These are phyloP conservation scores for Lentinula sp. DNA, from an alignment of 768 basidiomycete genomes.

Conservation along the genomic window DNA sequence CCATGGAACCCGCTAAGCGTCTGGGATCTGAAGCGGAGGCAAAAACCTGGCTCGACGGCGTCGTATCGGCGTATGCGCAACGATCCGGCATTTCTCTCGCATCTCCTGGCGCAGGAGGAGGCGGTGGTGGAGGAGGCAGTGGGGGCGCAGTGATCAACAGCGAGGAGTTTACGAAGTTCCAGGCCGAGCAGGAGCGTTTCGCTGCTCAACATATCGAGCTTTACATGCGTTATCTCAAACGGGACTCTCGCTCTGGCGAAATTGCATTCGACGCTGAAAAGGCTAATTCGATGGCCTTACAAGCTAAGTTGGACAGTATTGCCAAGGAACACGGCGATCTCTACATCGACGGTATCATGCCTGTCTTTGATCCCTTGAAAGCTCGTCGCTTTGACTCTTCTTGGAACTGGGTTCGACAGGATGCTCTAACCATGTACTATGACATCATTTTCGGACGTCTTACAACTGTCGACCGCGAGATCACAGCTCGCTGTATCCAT, in stretches of 20 bases:
- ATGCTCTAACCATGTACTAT: slow-evolving; percentile 94
- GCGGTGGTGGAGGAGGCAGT: slow-evolving; percentile 49
- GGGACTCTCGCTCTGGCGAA: slow-evolving; percentile 90
- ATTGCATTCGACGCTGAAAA: slow-evolving; percentile 86
- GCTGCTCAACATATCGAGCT: slow-evolving; percentile 92
- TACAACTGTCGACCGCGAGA: slow-evolving; percentile 91
- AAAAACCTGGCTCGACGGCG: slow-evolving; percentile 86
- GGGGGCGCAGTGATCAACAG: slow-evolving; percentile 94
- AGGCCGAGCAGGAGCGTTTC: slow-evolving; percentile 87
- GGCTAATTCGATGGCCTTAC: slow-evolving; percentile 62
- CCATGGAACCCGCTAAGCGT: slow-evolving; percentile 92
- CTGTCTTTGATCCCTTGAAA: slow-evolving; percentile 90
- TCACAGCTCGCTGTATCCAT: slow-evolving; percentile 94
- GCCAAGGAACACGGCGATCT: slow-evolving; percentile 87
- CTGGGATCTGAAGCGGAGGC: slow-evolving; percentile 87
- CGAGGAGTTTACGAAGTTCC: slow-evolving; percentile 97
- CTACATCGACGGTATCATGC: slow-evolving; percentile 94
- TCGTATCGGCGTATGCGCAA: slow-evolving; percentile 82
- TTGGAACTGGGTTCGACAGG: slow-evolving; percentile 99
- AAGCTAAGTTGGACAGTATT: slow-evolving; percentile 85
- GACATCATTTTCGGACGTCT: slow-evolving; percentile 96
- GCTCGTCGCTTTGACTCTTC: slow-evolving; percentile 98
- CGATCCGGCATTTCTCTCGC: slow-evolving; percentile 84
- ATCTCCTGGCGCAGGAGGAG: slow-evolving; percentile 57
- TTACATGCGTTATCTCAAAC: slow-evolving; percentile 93